phyloP scores from a whole-genome alignment of 2,329 filamentous ascomycete species.

The Gliomastix tumulicola region DNA sequence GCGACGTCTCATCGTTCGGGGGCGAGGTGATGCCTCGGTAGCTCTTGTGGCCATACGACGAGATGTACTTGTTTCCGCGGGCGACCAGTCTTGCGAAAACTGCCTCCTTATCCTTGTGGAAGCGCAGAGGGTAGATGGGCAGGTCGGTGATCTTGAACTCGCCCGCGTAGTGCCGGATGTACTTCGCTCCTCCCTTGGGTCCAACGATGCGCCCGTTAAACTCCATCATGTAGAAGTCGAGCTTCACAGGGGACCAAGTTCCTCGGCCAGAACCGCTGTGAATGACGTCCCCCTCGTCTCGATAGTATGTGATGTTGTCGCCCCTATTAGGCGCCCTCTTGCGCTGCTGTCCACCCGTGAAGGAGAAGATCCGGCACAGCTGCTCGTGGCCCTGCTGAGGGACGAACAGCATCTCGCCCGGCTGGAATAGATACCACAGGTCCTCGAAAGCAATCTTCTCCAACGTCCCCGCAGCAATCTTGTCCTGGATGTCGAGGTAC shows the following conservation, averaged over 20 bases:
- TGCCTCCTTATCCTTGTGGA: not conserved
- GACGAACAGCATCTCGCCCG: conserved; percentile 31
- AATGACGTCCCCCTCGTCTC: not conserved
- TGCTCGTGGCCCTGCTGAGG: not conserved
- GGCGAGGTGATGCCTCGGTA: not conserved
- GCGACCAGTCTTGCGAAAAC: not conserved
- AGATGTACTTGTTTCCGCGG: not conserved
- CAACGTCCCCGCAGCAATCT: not conserved
- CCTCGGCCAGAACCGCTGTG: not conserved
- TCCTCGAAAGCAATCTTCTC: conserved; percentile 29
- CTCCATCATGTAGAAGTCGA: not conserved
- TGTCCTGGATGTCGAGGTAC: not conserved
- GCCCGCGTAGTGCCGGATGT: not conserved
- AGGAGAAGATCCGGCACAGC: not conserved
- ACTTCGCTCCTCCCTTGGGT: not conserved
- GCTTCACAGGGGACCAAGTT: not conserved
- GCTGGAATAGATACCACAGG: conserved; percentile 30
- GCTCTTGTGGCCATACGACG: not conserved
- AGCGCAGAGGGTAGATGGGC: not conserved
- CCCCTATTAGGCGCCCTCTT: not conserved
- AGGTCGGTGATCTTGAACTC: not conserved
- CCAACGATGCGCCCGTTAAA: not conserved
- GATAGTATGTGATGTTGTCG: not conserved
- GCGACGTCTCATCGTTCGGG: not conserved
- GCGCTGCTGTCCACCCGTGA: not conserved